Base-by-base conservation (phyloP, 345 rosid species). In the Litchi chinensis region DNA sequence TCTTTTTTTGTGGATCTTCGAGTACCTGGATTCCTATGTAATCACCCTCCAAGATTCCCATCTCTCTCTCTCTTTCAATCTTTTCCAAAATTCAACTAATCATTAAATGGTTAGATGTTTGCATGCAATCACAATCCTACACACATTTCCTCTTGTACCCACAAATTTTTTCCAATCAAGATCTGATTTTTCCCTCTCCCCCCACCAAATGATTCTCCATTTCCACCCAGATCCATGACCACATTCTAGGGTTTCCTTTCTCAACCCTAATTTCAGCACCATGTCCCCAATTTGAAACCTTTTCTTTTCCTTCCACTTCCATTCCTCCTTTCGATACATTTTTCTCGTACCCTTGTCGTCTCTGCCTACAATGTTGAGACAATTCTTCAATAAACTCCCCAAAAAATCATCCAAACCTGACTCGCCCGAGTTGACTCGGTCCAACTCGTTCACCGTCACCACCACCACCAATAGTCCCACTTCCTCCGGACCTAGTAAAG, bases 331-430 rank as follows among this genome's bases (percentile, higher is more conserved):
- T 43, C 46, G 19, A 32, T 22, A 52, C 21, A 59, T 7, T 21
- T 59, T 6, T 9, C 26, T 8, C 8, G 8, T 59, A 1, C 26
- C 64, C 26, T 13, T 52, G 8, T 52, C 21, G 21, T 60, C 16
- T 0, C 66, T 59, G 63, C 22, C 21, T 60, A 73, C 79, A 52
- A 94, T 94, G 98, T 79, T 92, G 24, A 92, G 85, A 90, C 95
- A 92, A 72, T 67, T 94, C 79, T 86, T 90, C 62, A 88, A 93
- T 81, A 94, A 91, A 77, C 84, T 92, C 71, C 94, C 94, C 5
- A 86, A 89, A 75, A 94, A 88, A 82, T 84, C 95, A 19, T 81
- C 85, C 15, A 90, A 90, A 82, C 16, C 89, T 8, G 95, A 87
- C 56, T 71, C 89, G 13, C 82, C 86, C 1, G 95, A 89, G 79